Base-by-base conservation (phyloP, 1,139 yeast genomes). In the Zygotorulaspora mrakii region DNA sequence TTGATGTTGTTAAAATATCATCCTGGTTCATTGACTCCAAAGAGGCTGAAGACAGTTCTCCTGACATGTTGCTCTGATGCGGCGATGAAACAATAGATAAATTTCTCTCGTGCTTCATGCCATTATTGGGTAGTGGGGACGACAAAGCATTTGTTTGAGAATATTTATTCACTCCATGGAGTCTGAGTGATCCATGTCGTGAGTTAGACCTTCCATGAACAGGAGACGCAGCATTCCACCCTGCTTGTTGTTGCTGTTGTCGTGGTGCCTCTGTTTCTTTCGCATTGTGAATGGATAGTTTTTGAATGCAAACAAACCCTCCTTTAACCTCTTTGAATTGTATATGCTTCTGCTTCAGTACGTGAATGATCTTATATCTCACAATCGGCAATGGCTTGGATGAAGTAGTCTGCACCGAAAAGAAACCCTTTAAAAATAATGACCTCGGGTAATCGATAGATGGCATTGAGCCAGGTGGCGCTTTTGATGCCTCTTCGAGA, bases 391-490 rank as follows among this genome's bases (percentile, higher is more conserved):
- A 71, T 16, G 96, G 89, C 55, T 88, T 88, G 4, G 96, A 86
- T 2, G 96, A 87, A 0, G 98, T 91, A 1, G 96, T 85, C 65
- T 88, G 96, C 32, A 89, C 97, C 48, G 94, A 82, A 67, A 91
- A 91, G 57, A 91, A 88, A 1, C 97, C 97, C 62, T 89, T 88
- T 61, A 91, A 74, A 68, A 88, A 88, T 49, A 89, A 75, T 2
- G 95, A 89, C 65, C 84, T 84, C 48, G 96, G 95, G 58, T 80
- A 86, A 59, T 88, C 96, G 59, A 89, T 88, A 0, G 96, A 87
- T 18, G 94, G 95, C 96, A 89, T 88, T 11, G 84, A 68, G 37
- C 84, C 84, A 2, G 82, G 77, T 45, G 79, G 76, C n/a, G 91
- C 89, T 46, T 66, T 68, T 37, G 80, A 75, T 52, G 82, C 85